Base-by-base conservation (phyloP, 1,284 basidiomycete genomes). In the Boletus semigastroideus region DNA sequence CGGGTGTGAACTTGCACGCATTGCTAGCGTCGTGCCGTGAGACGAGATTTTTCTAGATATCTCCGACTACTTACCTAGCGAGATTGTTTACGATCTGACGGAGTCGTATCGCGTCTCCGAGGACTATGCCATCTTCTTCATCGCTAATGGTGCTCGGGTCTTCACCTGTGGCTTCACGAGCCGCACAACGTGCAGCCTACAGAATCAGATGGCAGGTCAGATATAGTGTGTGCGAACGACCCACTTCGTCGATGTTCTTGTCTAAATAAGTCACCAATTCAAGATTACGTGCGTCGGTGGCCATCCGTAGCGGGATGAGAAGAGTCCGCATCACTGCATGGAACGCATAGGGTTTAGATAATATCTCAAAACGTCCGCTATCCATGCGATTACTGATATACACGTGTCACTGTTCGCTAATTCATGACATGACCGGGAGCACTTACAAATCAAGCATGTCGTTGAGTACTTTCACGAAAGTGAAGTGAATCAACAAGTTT, bases 391-490 rank as follows among this genome's bases (percentile, higher is more conserved):
- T 74, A 60, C 69, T 74, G 57, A 34, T 14, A 30, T 7, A 25
- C 5, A 6, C 22, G 28, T 33, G 39, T 48, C 28, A 59, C 30
- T 47, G 19, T 39, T 20, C 43, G 17, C 14, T 37, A 37, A 20
- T 46, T 40, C 31, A 30, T 17, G 33, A 34, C 45, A 41, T 16
- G 33, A 25, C 16, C 2, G 11, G 25, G 3, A 4, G 6, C 64
- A 43, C 84, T 64, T 60, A 87, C 87, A 90, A 90, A 62, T 91
- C 88, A 36, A 94, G 75, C 31, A 94, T 90, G 66, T 94, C 92
- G 63, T 95, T 94, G 31, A 94, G 72, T 1, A 96, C 92, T 84
- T 67, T 42, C 33, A 51, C 25, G 41, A 43, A 39, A 14, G n/a
- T 64, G 17, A 39, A 14, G n/a, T 64, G 17, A 52, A 47, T 42